A percentile compares a stretch with the other conserved stretches of the same genome.
Evolutionary conservation across 1,139 yeast genomes (phyloP).

Genomic region (Candida buenavistaensis): DNA sequence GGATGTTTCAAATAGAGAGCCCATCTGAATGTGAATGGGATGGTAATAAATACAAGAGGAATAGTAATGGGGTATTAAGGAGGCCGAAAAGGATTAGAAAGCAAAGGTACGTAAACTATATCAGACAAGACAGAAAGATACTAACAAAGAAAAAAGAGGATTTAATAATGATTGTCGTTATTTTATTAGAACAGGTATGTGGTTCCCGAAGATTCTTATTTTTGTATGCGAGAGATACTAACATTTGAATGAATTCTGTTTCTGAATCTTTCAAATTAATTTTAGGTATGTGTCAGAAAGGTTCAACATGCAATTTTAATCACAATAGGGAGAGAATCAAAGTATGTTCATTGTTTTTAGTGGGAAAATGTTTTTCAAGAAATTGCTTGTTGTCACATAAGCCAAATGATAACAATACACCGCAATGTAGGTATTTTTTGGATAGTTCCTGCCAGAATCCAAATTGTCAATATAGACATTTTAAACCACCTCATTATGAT

Average conservation of each 20-base stretch:
- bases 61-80: conserved; percentile 29
- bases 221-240: conserved; percentile 16
- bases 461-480: conserved; percentile 56
- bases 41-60: conserved; percentile 24
- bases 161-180: conserved; percentile 35
- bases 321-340: conserved; percentile 55
- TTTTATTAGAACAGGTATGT: conserved; percentile 43
- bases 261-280: conserved; percentile 21
- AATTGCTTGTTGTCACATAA: conserved; percentile 59
- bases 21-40: conserved; percentile 29
- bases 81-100: background rate
- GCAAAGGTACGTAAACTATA: conserved; percentile 6
- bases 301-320: conserved; percentile 51
- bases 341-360: conserved; percentile 53
- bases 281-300: conserved; percentile 55
- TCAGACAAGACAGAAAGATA: too few relatives aligned
- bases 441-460: conserved; percentile 53
- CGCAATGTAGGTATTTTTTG: conserved; percentile 58
- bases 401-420: conserved; percentile 62
- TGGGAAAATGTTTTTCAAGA: conserved; percentile 47
- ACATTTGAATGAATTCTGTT: conserved; percentile 16
- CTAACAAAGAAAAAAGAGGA: conserved; percentile 11
- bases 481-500: conserved; percentile 34
- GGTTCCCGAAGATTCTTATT: conserved; percentile 8
- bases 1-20: conserved; percentile 18